A percentile compares a stretch with the other conserved stretches of the same genome.
phyloP scores from a whole-genome alignment of 163 green algal species.

The Coccomyxa subellipsoidea region DNA sequence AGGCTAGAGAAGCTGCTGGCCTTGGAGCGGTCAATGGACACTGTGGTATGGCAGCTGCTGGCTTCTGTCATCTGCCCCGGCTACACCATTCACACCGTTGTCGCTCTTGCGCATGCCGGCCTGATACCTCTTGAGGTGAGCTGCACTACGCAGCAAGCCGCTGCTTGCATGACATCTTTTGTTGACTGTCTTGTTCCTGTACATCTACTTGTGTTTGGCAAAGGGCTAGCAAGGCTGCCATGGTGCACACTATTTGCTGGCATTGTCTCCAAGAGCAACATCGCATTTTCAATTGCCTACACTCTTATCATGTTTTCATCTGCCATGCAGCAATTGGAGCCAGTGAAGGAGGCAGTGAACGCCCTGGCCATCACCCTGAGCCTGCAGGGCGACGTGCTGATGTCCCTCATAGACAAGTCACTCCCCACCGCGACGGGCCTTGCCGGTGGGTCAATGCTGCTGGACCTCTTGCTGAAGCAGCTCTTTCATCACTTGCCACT shows the following conservation, averaged over 20 bases:
- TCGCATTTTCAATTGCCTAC: background rate
- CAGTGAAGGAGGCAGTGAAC: background rate
- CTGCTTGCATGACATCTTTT: background rate
- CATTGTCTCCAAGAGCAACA: no score
- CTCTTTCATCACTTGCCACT: no score
- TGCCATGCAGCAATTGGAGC: slow-evolving; percentile 4
- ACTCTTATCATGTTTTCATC: background rate
- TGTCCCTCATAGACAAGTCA: slow-evolving; percentile 41
- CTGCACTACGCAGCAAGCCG: background rate
- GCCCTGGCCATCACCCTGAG: background rate
- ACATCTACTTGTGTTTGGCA: no score
- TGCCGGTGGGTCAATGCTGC: slow-evolving; percentile 33
- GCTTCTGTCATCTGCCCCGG: slow-evolving; percentile 58
- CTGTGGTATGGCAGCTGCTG: slow-evolving; percentile 70
- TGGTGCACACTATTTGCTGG: no score
- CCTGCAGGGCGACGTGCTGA: slow-evolving; percentile 5
- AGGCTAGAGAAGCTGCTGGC: slow-evolving; percentile 48
- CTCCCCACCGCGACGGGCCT: slow-evolving; percentile 54
- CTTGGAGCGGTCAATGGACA: slow-evolving; percentile 66
- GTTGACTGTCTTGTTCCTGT: no score
- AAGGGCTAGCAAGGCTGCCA: no score
- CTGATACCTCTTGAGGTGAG: slow-evolving; percentile 23
- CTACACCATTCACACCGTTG: slow-evolving; percentile 66
- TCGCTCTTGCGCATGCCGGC: slow-evolving; percentile 29
- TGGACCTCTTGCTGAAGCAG: no score